Percentiles rank a stretch among this genome's conserved stretches.
Conservation (phyloP, 352 stramenopile genomes). For the Blastocystis sp. region DNA sequence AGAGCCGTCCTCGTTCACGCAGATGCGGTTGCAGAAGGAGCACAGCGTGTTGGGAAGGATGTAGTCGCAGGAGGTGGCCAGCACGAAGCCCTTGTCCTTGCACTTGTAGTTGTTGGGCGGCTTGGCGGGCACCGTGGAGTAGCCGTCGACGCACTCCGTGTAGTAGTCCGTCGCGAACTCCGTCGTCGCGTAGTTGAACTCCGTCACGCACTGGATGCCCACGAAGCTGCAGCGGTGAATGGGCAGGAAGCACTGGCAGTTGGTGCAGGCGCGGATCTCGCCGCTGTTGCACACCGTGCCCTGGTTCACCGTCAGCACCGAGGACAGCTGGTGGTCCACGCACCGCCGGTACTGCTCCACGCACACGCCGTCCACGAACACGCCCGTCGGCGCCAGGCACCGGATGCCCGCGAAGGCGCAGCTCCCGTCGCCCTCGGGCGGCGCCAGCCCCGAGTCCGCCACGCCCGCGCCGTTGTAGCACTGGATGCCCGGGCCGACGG, state of each 20-base stretch:
- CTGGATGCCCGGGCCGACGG: conserved; percentile 55
- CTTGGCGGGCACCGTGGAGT: conserved; percentile 40
- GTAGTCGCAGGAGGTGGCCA: conserved; percentile 45
- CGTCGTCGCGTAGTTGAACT: conserved; percentile 45
- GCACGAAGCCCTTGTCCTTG: conserved; percentile 67
- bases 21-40: conserved; percentile 47
- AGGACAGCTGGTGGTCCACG: conserved; percentile 33
- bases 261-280: conserved; percentile 33
- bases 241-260: conserved; percentile 27
- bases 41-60: conserved; percentile 54
- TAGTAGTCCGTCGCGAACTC: conserved; percentile 67
- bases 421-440: background rate
- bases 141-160: conserved; percentile 63
- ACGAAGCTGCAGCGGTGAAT: conserved; percentile 66
- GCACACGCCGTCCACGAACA: conserved; percentile 18
- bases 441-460: background rate
- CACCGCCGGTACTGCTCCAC: conserved; percentile 51
- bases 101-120: conserved; percentile 66
- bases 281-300: conserved; percentile 58
- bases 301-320: conserved; percentile 36
- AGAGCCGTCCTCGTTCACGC: conserved; percentile 63
- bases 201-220: conserved; percentile 63
- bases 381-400: background rate
- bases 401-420: conserved; percentile 68
- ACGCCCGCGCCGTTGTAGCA: conserved; percentile 62